Evolutionary conservation across 371 early-diverging fungal genomes (phyloP), one percentile per base, ranked within the genome.

Genomic region (Massospora cicadina): DNA sequence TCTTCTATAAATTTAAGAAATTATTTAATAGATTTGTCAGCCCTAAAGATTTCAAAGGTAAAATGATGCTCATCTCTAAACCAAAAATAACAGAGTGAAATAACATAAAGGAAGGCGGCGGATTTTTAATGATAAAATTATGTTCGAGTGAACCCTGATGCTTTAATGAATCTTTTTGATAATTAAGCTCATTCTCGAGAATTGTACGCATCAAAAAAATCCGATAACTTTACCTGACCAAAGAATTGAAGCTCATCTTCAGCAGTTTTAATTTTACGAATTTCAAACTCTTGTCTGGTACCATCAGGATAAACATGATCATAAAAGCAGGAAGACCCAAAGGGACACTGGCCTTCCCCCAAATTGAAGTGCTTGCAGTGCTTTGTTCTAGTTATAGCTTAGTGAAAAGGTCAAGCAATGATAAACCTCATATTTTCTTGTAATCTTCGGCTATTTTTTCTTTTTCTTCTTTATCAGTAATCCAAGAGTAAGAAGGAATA

Each of bases 251-350:
- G 31, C 26, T 65, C 69, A 57, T 63, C 66, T 17, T 68, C 69
- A 5, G 61, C 54, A 32, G 61, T 65, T 23, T 60, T 58, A 12
- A 76, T 69, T n/a, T 68, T 68, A 32, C 80, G 66, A 25, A 76
- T 57, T 58, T 68, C 63, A 5, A 68, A 66, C 29, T 76, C 68
- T 26, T 64, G 65, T 30, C 61, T 60, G 25, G 60, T 69, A 17
- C 77, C 78, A 64, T 77, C 75, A n/a, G 65, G 68, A 43, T 73
- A 66, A 1, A 69, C 71, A 67, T 81, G 80, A 17, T 77, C 68
- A 68, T 80, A 81, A 61, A 80, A 75, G 60, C 82, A 81, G 7
- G 70, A 70, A 3, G 75, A 75, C 1, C 79, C 78, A 68, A 81
- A 81, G 30, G 80, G 82, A 70, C 82, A 81, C 13, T 71, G 66